Percentiles rank a stretch among this genome's conserved stretches.
phyloP scores from a whole-genome alignment of 208 protist genomes.

The Entamoeba invadens region DNA sequence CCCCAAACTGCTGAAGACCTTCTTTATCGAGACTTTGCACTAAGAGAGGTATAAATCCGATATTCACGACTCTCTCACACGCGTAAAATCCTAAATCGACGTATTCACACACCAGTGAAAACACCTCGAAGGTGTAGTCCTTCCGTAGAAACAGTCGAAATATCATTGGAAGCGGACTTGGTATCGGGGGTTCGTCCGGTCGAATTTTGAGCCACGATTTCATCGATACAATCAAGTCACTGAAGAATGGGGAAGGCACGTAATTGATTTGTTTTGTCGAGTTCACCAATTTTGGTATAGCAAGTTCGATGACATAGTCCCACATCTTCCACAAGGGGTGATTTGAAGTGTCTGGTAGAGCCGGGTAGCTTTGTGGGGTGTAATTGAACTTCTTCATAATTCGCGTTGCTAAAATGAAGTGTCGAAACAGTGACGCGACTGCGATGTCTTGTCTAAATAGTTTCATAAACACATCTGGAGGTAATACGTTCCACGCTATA shows the following conservation, averaged over 20 bases:
- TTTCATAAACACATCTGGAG: neutral
- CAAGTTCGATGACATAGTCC: neutral
- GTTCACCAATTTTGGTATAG: neutral
- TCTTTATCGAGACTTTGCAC: neutral
- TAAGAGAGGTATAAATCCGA: neutral
- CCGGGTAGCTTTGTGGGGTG: neutral
- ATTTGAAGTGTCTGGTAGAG: neutral
- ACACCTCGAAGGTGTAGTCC: neutral
- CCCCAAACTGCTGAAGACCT: neutral
- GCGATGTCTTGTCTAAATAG: neutral
- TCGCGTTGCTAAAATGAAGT: neutral
- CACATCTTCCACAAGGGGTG: neutral
- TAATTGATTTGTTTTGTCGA: neutral
- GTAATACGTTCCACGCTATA: conserved; percentile 82
- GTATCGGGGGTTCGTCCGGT: neutral
- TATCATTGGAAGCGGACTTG: neutral
- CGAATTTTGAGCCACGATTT: neutral
- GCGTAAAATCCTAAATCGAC: neutral
- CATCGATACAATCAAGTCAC: neutral
- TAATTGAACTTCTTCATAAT: neutral
- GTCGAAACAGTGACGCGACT: neutral
- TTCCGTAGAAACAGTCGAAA: neutral
- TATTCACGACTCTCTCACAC: neutral
- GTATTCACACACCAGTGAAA: neutral
- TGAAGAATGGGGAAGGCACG: neutral